These are phyloP conservation scores for Cardamine occulta DNA, from an alignment of 345 rosid genomes.

Conservation along the genomic window DNA sequence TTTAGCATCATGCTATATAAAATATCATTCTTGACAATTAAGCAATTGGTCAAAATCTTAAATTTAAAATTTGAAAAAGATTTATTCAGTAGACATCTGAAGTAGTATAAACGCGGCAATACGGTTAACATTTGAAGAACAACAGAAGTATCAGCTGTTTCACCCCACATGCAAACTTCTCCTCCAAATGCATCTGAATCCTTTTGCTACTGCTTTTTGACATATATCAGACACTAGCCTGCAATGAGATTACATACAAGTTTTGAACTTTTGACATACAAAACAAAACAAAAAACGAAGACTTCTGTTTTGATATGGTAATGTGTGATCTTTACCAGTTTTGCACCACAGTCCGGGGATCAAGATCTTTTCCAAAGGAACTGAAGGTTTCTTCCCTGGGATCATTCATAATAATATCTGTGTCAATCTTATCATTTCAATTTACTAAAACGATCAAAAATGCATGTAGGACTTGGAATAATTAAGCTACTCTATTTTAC, in stretches of 20 bases:
- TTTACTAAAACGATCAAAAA: slow-evolving; percentile 8
- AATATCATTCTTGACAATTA: no score
- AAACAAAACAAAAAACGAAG: no score
- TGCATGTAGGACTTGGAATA: not conserved
- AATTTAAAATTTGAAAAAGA: no score
- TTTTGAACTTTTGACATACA: not conserved
- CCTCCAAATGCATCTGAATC: slow-evolving; percentile 93
- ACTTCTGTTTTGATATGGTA: no score
- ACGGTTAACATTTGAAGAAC: slow-evolving; percentile 60
- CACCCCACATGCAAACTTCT: slow-evolving; percentile 98
- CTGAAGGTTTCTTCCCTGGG: slow-evolving; percentile 90
- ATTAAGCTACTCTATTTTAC: not conserved
- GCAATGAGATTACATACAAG: slow-evolving; percentile 22
- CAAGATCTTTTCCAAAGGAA: slow-evolving; percentile 62
- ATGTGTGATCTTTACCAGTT: slow-evolving; percentile 72
- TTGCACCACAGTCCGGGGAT: slow-evolving; percentile 83
- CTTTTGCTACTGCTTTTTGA: slow-evolving; percentile 81
- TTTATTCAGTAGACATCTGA: no score
- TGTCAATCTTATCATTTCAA: slow-evolving; percentile 10
- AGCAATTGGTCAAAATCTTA: no score
- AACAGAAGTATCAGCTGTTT: slow-evolving; percentile 79
- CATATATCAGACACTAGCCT: slow-evolving; percentile 92
- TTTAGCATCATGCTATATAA: not conserved
- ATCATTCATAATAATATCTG: slow-evolving; percentile 20
- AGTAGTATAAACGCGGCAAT: no score